Evolutionary conservation across 768 basidiomycete genomes (phyloP).

Genomic region (Trametes meyenii): DNA sequence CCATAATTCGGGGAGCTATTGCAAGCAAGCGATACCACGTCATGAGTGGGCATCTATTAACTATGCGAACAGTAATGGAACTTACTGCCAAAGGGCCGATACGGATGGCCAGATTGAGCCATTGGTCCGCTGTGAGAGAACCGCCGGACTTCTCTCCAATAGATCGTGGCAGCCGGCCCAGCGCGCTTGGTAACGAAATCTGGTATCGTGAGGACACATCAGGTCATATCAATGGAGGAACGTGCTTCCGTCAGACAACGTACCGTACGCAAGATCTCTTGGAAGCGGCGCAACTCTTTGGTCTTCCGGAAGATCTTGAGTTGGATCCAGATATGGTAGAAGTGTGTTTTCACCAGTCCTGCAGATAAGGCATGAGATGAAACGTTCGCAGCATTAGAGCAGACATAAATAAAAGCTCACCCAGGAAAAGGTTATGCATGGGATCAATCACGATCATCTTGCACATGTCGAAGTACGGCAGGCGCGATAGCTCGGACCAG

Average conservation of each 20-base stretch:
- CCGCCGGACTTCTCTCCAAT: conserved; percentile 18
- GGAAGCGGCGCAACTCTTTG: conserved; percentile 13
- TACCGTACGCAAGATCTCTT: conserved; percentile 19
- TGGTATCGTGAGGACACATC: conserved; percentile 23
- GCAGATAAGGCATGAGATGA: background rate
- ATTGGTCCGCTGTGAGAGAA: conserved; percentile 18
- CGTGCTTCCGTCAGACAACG: background rate
- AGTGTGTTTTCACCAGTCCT: conserved; percentile 23
- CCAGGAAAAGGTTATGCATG: conserved; percentile 23
- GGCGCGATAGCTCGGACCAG: conserved; percentile 13
- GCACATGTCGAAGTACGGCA: conserved; percentile 21
- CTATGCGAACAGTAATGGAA: background rate
- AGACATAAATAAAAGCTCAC: background rate
- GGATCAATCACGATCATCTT: conserved; percentile 20
- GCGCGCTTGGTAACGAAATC: conserved; percentile 32
- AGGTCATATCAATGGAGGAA: conserved; percentile 1
- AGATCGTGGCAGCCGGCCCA: conserved; percentile 9
- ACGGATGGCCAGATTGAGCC: conserved; percentile 35
- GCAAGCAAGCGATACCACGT: too few relatives aligned
- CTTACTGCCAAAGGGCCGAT: conserved; percentile 34
- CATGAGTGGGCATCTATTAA: background rate
- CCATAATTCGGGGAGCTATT: too few relatives aligned
- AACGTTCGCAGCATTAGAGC: too few relatives aligned
- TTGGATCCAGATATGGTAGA: conserved; percentile 20
- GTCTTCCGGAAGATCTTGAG: conserved; percentile 17